phyloP scores from a whole-genome alignment of 2,329 filamentous ascomycete species.

The Cladosporium austrohemisphaericum region DNA sequence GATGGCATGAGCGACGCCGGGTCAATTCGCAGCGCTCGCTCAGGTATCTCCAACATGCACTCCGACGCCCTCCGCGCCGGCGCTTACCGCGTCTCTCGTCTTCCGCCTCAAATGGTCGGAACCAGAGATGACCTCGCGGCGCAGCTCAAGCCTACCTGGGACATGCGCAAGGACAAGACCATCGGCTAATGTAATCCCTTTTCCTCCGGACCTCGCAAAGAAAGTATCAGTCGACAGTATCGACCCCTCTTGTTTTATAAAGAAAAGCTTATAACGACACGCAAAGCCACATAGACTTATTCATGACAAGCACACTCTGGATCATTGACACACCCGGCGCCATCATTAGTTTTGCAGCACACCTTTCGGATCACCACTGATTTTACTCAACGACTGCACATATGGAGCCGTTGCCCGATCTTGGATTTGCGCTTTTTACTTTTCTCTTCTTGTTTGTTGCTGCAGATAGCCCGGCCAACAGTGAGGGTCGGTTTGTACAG shows the following conservation, averaged over 20 bases:
- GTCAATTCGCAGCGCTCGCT: conserved; percentile 64
- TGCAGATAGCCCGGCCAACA: conserved; percentile 6
- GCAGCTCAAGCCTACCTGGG: conserved; percentile 56
- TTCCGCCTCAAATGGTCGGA: conserved; percentile 78
- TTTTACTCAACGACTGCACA: neutral
- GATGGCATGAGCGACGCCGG: conserved; percentile 44
- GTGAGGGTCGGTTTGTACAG: neutral
- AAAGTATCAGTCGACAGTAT: conserved; percentile 1
- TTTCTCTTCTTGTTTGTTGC: neutral
- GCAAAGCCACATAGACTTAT: conserved; percentile 11
- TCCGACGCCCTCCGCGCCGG: conserved; percentile 71
- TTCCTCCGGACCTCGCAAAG: neutral
- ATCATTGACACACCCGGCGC: conserved; percentile 4
- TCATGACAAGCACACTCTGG: conserved; percentile 11
- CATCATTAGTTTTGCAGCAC: neutral
- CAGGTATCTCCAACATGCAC: conserved; percentile 69
- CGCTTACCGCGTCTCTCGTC: conserved; percentile 79
- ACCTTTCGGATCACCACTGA: neutral
- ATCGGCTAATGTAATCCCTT: conserved; percentile 1
- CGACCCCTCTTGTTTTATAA: neutral
- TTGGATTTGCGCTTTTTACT: neutral
- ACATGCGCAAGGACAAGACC: conserved; percentile 37
- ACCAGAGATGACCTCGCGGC: conserved; percentile 63
- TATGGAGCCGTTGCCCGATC: neutral
- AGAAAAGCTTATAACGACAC: conserved; percentile 6